Conservation (phyloP, 495 filamentous ascomycete species). For the Articulospora tetracladia region DNA sequence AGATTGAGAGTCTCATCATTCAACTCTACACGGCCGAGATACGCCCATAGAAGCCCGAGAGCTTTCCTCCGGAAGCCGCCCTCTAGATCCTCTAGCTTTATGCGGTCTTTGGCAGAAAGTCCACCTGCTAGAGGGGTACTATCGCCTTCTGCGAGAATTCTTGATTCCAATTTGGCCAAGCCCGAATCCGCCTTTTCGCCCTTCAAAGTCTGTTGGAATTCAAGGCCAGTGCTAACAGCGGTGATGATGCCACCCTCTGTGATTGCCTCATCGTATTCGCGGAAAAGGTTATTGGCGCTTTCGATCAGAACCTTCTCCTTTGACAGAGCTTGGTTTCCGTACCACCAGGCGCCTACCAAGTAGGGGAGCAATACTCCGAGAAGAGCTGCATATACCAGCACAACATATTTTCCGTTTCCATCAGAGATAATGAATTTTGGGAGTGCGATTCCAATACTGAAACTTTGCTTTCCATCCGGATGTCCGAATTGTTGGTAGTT, state of each 20-base stretch:
- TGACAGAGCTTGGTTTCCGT: constrained; percentile 86
- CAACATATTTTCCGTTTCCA: constrained; percentile 91
- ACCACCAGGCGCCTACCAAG: constrained; percentile 96
- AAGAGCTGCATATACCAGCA: constrained; percentile 80
- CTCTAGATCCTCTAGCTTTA: constrained; percentile 64
- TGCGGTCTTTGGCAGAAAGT: constrained; percentile 65
- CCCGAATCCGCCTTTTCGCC: constrained; percentile 72
- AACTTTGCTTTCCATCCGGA: constrained; percentile 95
- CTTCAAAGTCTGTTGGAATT: constrained; percentile 64
- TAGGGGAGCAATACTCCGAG: constrained; percentile 90
- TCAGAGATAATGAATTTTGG: constrained; percentile 90
- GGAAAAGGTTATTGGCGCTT: constrained; percentile 90
- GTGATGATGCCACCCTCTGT: constrained; percentile 74
- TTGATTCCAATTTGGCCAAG: constrained; percentile 75
- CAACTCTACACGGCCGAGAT: constrained; percentile 78
- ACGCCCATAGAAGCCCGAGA: constrained; percentile 90
- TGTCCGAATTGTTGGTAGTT: constrained; percentile 96
- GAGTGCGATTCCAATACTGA: constrained; percentile 95
- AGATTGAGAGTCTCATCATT: constrained; percentile 67
- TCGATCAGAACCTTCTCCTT: constrained; percentile 88
- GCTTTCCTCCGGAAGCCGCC: constrained; percentile 74
- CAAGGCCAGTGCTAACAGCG: constrained; percentile 77
- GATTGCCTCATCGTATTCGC: constrained; percentile 80
- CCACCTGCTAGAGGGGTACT: constrained; percentile 46
- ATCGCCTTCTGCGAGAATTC: constrained; percentile 58